A percentile compares a stretch with the other conserved stretches of the same genome.
These are phyloP conservation scores for Crucihimalaya himalaica DNA, from an alignment of 345 rosid species.

Conservation along the genomic window DNA sequence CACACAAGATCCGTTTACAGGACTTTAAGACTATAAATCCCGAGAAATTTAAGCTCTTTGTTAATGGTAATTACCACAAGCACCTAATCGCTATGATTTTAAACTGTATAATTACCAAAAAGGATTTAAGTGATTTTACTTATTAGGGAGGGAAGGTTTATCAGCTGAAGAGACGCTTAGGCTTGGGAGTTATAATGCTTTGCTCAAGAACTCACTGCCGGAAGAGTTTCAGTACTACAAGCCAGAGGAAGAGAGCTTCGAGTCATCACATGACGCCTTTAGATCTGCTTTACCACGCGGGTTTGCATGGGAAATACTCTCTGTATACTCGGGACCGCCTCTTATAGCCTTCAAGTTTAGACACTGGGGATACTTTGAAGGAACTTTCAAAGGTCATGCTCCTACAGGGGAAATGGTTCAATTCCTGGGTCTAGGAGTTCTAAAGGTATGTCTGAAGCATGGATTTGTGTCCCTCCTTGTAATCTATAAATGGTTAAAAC, in stretches of 20 bases:
- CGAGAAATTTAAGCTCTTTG: slow-evolving; percentile 67
- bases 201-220: slow-evolving; percentile 61
- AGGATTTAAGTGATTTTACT: not conserved
- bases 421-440: slow-evolving; percentile 63
- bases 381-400: slow-evolving; percentile 68
- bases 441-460: slow-evolving; percentile 52
- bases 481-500: not conserved
- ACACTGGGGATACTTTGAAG: slow-evolving; percentile 91
- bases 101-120: not conserved
- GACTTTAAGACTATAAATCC: slow-evolving; percentile 76
- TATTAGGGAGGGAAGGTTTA: slow-evolving; percentile 68
- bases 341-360: slow-evolving; percentile 73
- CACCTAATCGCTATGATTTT: slow-evolving; percentile 12
- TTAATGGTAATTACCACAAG: slow-evolving; percentile 56
- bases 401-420: slow-evolving; percentile 67
- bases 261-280: slow-evolving; percentile 73
- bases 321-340: slow-evolving; percentile 79
- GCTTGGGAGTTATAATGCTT: slow-evolving; percentile 72
- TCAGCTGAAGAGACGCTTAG: slow-evolving; percentile 65
- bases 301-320: slow-evolving; percentile 78
- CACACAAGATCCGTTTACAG: slow-evolving; percentile 66
- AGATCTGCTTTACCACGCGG: slow-evolving; percentile 72
- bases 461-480: not conserved
- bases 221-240: slow-evolving; percentile 61
- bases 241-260: slow-evolving; percentile 71